phyloP scores from a whole-genome alignment of 2,329 filamentous ascomycete genomes.

The Trematosphaeria pertusa region DNA sequence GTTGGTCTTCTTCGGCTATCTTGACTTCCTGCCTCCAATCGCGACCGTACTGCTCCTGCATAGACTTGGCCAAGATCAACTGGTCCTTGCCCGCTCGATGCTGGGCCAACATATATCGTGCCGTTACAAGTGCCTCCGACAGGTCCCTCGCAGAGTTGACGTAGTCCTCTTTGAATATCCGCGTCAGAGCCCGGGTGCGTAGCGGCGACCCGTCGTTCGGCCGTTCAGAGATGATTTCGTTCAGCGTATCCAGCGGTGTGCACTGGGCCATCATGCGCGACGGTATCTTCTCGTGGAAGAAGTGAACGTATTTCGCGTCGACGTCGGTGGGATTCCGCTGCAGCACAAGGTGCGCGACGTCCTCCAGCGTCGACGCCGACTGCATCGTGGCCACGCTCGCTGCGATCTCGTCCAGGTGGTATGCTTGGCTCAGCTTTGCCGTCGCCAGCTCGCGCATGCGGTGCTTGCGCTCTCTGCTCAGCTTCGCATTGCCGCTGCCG shows the following conservation, averaged over 20 bases:
- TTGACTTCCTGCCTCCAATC: conserved; percentile 60
- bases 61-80: conserved; percentile 59
- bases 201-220: conserved; percentile 71
- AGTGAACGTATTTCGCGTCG: conserved; percentile 88
- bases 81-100: conserved; percentile 60
- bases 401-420: conserved; percentile 81
- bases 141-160: conserved; percentile 74
- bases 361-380: conserved; percentile 76
- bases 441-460: conserved; percentile 82
- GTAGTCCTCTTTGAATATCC: conserved; percentile 77
- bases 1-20: conserved; percentile 70
- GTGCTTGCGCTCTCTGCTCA: conserved; percentile 79
- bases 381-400: conserved; percentile 86
- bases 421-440: conserved; percentile 77
- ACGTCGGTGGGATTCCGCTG: conserved; percentile 71
- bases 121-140: conserved; percentile 67
- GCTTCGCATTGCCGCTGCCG: conserved; percentile 64
- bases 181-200: conserved; percentile 76
- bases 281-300: conserved; percentile 90
- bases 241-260: conserved; percentile 70
- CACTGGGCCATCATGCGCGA: conserved; percentile 74
- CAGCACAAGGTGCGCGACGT: conserved; percentile 75
- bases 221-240: conserved; percentile 70
- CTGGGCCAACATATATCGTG: conserved; percentile 61
- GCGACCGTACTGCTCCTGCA: conserved; percentile 48